Percentiles rank a stretch among this genome's conserved stretches.
Evolutionary conservation across 192 early-diverging fungal species (phyloP).

Genomic region (Linnemannia zychae): DNA sequence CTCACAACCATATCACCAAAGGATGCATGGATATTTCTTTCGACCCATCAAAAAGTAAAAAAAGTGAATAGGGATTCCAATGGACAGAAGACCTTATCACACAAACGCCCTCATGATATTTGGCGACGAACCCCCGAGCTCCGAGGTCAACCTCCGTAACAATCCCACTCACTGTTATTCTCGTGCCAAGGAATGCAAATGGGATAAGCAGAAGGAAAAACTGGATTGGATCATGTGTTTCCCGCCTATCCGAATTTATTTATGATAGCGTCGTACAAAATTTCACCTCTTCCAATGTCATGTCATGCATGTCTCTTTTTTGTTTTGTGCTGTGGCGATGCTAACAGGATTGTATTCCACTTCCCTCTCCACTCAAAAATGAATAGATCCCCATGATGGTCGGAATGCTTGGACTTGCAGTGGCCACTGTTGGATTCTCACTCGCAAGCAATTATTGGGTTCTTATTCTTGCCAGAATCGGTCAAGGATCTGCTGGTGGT

Average conservation of each 20-base stretch:
- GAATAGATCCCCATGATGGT: conserved; percentile 76
- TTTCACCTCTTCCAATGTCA: background rate
- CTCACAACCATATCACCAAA: background rate
- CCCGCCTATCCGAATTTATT: background rate
- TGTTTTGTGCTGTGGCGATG: background rate
- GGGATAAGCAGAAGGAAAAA: background rate
- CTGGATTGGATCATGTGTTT: conserved; percentile 8
- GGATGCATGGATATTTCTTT: background rate
- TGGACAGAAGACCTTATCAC: background rate
- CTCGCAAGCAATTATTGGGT: conserved; percentile 73
- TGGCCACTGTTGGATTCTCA: conserved; percentile 76
- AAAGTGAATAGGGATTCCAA: background rate
- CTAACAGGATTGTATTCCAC: background rate
- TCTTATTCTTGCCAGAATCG: conserved; percentile 76
- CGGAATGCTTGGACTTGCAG: conserved; percentile 73
- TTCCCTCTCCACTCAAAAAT: background rate
- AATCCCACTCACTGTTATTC: background rate
- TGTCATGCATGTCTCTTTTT: background rate
- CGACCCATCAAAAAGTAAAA: background rate
- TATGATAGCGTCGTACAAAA: background rate
- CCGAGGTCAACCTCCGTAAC: background rate
- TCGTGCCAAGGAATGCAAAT: background rate
- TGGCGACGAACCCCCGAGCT: background rate
- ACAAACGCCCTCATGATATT: background rate
- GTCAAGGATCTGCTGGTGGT: conserved; percentile 80